A percentile compares a stretch with the other conserved stretches of the same genome.
These are phyloP conservation scores for Cucumis hystrix DNA, from an alignment of 306 rosid genomes.

Conservation along the genomic window DNA sequence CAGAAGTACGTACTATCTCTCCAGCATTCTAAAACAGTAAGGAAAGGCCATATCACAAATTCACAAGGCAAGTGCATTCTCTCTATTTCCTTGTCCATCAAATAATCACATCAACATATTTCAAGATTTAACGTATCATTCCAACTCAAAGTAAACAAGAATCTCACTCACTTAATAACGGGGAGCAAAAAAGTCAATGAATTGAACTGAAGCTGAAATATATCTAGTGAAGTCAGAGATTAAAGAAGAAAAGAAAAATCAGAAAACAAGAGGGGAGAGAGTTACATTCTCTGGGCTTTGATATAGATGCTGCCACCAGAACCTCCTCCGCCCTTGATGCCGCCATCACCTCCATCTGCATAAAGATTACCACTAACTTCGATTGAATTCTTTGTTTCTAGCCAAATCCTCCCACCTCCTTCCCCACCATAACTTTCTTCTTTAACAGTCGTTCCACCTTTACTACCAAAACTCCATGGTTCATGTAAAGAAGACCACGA, in stretches of 20 bases:
- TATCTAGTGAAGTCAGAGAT: not conserved
- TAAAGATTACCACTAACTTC: slow-evolving; percentile 45
- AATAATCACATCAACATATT: not conserved
- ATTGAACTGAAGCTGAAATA: not conserved
- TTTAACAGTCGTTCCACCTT: slow-evolving; percentile 78
- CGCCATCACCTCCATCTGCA: slow-evolving; percentile 81
- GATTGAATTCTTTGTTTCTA: slow-evolving; percentile 25
- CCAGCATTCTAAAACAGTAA: not conserved
- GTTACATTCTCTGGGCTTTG: slow-evolving; percentile 62
- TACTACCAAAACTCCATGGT: slow-evolving; percentile 79
- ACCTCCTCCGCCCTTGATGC: slow-evolving; percentile 91
- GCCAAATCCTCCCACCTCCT: slow-evolving; percentile 79
- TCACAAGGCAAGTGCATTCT: not conserved
- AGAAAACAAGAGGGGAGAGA: not conserved
- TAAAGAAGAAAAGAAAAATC: not conserved
- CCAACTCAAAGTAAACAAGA: not conserved
- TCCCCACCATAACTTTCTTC: slow-evolving; percentile 74
- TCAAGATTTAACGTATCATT: not conserved
- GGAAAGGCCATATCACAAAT: not conserved
- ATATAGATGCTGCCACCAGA: slow-evolving; percentile 91
- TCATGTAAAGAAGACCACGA: slow-evolving; percentile 59
- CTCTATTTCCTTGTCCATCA: not conserved
- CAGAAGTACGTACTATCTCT: not conserved
- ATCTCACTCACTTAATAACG: not conserved
- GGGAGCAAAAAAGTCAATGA: not conserved